Conservation (phyloP, 1,284 basidiomycete genomes). For the Boletellus dicymbophilus region DNA sequence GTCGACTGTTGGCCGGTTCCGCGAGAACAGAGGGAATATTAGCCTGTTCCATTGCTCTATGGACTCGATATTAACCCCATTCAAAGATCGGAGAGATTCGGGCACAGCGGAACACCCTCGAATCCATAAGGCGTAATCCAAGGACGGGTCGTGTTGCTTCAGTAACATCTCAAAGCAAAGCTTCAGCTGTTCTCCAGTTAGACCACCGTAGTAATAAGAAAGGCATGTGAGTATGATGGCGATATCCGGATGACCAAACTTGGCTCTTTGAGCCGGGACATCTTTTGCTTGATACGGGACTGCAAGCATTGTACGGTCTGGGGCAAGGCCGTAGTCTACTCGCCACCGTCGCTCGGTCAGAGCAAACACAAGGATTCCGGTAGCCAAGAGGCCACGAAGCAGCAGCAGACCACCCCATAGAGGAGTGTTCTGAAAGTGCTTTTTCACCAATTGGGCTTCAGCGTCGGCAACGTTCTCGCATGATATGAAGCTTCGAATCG, state of each 20-base stretch:
- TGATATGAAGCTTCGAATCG: constrained; percentile 27
- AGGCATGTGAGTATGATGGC: constrained; percentile 46
- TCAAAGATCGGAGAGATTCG: constrained; percentile 28
- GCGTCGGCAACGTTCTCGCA: constrained; percentile 4
- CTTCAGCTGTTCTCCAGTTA: constrained; percentile 38
- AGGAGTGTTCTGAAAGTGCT: constrained; percentile 10
- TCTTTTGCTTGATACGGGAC: constrained; percentile 56
- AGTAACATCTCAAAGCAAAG: constrained; percentile 40
- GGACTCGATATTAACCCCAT: constrained; percentile 28
- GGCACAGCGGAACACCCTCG: constrained; percentile 25
- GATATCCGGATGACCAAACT: constrained; percentile 55
- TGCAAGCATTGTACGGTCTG: constrained; percentile 42
- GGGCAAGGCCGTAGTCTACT: constrained; percentile 52
- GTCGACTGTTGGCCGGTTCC: constrained; percentile 42
- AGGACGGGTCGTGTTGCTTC: constrained; percentile 42
- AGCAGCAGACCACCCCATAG: constrained; percentile 41
- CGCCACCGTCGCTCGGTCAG: constrained; percentile 48
- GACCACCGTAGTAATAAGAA: constrained; percentile 50
- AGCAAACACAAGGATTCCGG: constrained; percentile 42
- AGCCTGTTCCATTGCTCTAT: constrained; percentile 30
- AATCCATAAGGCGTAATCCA: constrained; percentile 48
- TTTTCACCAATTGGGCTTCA: constrained; percentile 18
- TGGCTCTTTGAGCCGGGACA: constrained; percentile 44
- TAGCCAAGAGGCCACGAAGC: constrained; percentile 45
- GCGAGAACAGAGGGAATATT: constrained; percentile 38